phyloP scores from a whole-genome alignment of 2,329 filamentous ascomycete genomes.

The Pseudogymnoascus pannorum region DNA sequence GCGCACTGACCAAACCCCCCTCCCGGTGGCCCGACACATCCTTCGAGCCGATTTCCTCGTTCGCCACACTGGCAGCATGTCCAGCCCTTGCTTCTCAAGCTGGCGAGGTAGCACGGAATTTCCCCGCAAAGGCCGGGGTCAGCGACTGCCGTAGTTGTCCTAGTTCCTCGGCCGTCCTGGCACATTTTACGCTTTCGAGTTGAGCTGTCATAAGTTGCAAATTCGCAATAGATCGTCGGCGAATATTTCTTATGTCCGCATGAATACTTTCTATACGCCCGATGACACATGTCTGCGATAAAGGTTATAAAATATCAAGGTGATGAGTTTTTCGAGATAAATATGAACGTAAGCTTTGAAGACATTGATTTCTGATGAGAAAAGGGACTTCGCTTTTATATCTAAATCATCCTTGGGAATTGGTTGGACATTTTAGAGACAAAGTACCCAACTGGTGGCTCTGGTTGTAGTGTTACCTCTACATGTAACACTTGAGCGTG shows the following conservation, averaged over 20 bases:
- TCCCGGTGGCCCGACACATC: no score
- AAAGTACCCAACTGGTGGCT: neutral
- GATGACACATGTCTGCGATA: neutral
- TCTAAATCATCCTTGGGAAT: neutral
- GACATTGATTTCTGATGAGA: neutral
- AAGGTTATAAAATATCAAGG: neutral
- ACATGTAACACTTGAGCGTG: neutral
- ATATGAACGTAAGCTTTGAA: neutral
- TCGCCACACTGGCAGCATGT: no score
- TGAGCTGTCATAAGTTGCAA: neutral
- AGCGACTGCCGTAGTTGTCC: neutral
- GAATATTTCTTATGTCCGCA: neutral
- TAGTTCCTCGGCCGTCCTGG: neutral
- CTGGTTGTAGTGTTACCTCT: neutral
- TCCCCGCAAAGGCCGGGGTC: neutral
- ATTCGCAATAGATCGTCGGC: neutral
- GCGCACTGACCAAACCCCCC: no score
- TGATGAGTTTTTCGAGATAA: neutral
- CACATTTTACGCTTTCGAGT: neutral
- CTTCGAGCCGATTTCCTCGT: no score
- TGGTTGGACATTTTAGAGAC: neutral
- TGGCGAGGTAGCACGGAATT: neutral
- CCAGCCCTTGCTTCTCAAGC: no score
- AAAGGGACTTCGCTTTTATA: neutral
- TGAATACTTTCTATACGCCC: neutral